Evolutionary conservation across 208 protist species (phyloP).

Genomic region (Trypanosoma cruzi): DNA sequence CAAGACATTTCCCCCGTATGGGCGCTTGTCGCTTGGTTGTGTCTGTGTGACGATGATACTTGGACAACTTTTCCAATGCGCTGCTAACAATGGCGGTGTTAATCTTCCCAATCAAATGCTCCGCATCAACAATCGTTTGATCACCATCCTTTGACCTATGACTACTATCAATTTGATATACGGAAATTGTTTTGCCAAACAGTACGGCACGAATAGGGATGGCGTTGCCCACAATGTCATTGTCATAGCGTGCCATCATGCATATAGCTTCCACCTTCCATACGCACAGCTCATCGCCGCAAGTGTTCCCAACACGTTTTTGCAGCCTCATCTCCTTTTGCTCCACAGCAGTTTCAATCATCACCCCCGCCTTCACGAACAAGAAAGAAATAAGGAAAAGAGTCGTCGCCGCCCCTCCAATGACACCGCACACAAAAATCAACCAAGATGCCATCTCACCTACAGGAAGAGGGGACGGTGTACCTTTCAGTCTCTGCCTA

Average conservation of each 20-base stretch:
- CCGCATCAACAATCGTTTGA: conserved; percentile 29
- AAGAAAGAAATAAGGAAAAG: conserved; percentile 51
- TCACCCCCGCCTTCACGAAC: conserved; percentile 42
- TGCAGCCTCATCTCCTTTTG: conserved; percentile 54
- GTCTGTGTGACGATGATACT: conserved; percentile 81
- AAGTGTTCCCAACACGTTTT: conserved; percentile 37
- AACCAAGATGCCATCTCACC: conserved; percentile 20
- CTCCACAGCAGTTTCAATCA: conserved; percentile 35
- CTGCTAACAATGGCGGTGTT: conserved; percentile 52
- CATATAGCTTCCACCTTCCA: conserved; percentile 76
- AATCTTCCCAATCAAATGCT: conserved; percentile 77
- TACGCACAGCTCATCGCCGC: conserved; percentile 35
- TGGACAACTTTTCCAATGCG: conserved; percentile 51
- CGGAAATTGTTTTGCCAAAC: conserved; percentile 59
- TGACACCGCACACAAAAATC: conserved; percentile 51
- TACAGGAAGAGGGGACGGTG: too few relatives aligned
- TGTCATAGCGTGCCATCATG: conserved; percentile 64
- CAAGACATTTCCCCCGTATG: conserved; percentile 68
- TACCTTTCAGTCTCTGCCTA: not conserved
- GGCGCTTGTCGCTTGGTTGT: conserved; percentile 49
- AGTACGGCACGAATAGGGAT: conserved; percentile 74
- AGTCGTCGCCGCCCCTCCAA: conserved; percentile 42
- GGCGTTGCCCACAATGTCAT: conserved; percentile 52
- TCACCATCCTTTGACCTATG: conserved; percentile 4
- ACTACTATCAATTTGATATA: conserved; percentile 65